Conservation (phyloP, 2,329 filamentous ascomycete genomes). For the Nemania sp. region DNA sequence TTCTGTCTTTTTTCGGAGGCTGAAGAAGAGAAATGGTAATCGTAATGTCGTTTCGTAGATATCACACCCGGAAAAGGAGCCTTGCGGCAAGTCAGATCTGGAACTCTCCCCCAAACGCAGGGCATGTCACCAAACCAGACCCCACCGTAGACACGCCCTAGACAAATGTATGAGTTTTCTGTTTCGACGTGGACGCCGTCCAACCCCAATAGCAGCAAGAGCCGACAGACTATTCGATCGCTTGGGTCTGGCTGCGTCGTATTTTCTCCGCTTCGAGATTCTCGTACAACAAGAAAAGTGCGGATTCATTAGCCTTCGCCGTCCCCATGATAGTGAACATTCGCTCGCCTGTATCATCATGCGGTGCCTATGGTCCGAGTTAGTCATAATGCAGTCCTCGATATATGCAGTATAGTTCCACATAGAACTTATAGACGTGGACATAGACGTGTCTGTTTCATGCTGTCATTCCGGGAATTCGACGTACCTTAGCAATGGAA, state of each 20-base stretch:
- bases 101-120: conserved; percentile 49
- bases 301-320: conserved; percentile 90
- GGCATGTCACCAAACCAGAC: conserved; percentile 54
- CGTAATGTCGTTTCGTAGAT: conserved; percentile 50
- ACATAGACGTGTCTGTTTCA: neutral
- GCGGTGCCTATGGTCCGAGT: conserved; percentile 64
- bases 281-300: conserved; percentile 94
- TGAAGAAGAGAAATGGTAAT: conserved; percentile 37
- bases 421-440: no score
- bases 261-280: conserved; percentile 99
- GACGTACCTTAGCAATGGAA: conserved; percentile 83
- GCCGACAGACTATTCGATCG: conserved; percentile 50
- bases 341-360: conserved; percentile 95
- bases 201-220: conserved; percentile 23
- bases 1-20: conserved; percentile 28
- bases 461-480: neutral
- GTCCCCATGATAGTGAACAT: conserved; percentile 99
- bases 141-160: conserved; percentile 47
- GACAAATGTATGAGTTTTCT: conserved; percentile 41
- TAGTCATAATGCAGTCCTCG: neutral
- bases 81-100: conserved; percentile 68
- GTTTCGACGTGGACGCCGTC: conserved; percentile 32
- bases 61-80: conserved; percentile 52
- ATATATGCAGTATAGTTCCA: neutral
- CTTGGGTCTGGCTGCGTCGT: conserved; percentile 81